Conservation (phyloP, 106 monocot species). For the Dendrobium huoshanense region DNA sequence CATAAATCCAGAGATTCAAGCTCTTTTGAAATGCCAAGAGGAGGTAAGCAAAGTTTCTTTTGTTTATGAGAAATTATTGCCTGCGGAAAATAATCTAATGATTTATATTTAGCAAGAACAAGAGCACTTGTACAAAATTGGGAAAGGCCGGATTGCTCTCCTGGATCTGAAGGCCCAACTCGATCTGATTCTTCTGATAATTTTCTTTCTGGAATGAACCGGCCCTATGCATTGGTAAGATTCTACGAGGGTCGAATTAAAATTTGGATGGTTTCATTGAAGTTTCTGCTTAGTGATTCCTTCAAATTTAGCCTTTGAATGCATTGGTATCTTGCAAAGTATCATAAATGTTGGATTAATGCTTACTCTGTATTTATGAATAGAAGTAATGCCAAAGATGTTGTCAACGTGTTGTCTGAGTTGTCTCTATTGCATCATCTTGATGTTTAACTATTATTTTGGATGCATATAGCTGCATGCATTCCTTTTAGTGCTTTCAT, state of each 20-base stretch:
- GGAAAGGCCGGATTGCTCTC: slow-evolving; percentile 4
- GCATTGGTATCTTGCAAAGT: neutral
- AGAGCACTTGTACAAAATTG: slow-evolving; percentile 6
- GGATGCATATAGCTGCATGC: neutral
- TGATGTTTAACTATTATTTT: neutral
- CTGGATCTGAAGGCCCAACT: neutral
- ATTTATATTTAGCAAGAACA: slow-evolving; percentile 3
- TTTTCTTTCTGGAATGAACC: neutral
- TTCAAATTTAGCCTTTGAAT: neutral
- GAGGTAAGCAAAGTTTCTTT: slow-evolving; percentile 5
- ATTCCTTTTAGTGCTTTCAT: neutral
- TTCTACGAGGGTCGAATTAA: neutral
- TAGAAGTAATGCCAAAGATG: neutral
- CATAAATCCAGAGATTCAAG: slow-evolving; percentile 14
- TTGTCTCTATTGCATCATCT: neutral
- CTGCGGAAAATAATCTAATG: neutral
- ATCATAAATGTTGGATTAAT: neutral
- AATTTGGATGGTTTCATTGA: neutral
- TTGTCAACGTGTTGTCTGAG: neutral
- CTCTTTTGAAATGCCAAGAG: slow-evolving; percentile 6
- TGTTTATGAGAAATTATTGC: neutral
- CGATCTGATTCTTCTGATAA: slow-evolving; percentile 2
- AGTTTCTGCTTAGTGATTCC: neutral
- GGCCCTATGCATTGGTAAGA: slow-evolving; percentile 4
- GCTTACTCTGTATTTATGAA: neutral